Base-by-base conservation (phyloP, 106 monocot genomes). In the Acorus gramineus region DNA sequence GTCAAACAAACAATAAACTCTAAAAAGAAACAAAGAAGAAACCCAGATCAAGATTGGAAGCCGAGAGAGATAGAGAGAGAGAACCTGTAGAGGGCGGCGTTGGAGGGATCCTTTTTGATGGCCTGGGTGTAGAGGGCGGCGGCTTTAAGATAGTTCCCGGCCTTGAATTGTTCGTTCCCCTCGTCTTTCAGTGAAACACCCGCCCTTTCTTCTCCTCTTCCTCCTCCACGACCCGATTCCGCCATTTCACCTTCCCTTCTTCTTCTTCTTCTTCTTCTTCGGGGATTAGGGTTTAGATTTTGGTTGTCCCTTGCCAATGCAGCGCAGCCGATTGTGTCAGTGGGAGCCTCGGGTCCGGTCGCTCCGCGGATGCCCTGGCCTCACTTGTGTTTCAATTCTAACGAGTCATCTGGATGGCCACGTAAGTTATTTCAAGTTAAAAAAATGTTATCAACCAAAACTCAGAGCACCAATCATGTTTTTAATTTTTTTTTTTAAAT, bases 81-180 rank as follows among this genome's bases (percentile, higher is more conserved):
- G 14, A 2, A 78, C 87, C 87, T 87, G 52, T 83, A 87, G 50
- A 87, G 87, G 11, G 84, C 73, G 62, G 74, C 55, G 63, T 87
- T 87, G 4, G 75, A 63, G 57, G 87, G 87, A 47, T 87, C 80
- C 52, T 65, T 44, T 57, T 77, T 77, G 81, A 82, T 82, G 50
- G 81, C 81, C 49, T 77, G 81, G 8, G 77, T 82, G 77, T 82
- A 77, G 50, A 76, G 46, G 5, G 81, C 77, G 13, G 81, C 81
- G 28, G 77, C 81, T 47, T 82, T 82, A 43, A 82, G 73, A 57
- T 82, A 82, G 73, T 82, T 82, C 65, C 81, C 81, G 44, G 73
- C 65, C 73, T 77, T 82, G 81, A 82, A 82, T 56, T 61, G 14
- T 62, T 73, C 69, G 56, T 82, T 82, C 8, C 81, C 77, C 64